Percentiles rank a stretch among this genome's conserved stretches.
Conservation (phyloP, 169 alveolate genomes). For the Eimeria necatrix region DNA sequence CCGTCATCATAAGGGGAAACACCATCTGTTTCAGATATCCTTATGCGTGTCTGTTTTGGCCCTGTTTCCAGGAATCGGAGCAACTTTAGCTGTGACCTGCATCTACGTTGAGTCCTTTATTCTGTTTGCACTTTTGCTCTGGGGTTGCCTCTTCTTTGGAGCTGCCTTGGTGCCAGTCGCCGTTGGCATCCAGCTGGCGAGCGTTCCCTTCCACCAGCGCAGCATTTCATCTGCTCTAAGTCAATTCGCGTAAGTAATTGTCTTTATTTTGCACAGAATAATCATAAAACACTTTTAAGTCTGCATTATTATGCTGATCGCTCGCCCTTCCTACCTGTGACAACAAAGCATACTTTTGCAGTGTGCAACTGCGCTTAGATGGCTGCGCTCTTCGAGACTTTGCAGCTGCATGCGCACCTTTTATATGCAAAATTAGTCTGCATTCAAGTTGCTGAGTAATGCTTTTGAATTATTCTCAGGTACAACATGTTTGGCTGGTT, state of each 20-base stretch:
- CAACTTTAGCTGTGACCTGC: constrained; percentile 44
- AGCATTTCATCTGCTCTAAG: constrained; percentile 87
- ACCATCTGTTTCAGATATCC: too few relatives aligned
- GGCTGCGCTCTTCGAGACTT: neutral
- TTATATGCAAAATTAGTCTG: too few relatives aligned
- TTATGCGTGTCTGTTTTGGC: too few relatives aligned
- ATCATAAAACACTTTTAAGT: neutral
- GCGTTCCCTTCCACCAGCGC: constrained; percentile 85
- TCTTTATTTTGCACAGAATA: neutral
- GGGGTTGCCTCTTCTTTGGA: constrained; percentile 89
- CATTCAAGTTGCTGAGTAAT: too few relatives aligned
- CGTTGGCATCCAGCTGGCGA: constrained; percentile 86
- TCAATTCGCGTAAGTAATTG: constrained; percentile 80
- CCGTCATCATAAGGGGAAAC: too few relatives aligned
- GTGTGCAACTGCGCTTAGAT: neutral
- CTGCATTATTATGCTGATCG: too few relatives aligned
- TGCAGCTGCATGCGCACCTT: neutral
- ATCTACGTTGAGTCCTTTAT: constrained; percentile 81
- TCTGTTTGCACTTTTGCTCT: constrained; percentile 85
- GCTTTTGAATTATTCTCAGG: neutral
- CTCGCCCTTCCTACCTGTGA: neutral
- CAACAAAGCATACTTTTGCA: neutral
- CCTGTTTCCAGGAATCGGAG: constrained; percentile 8
- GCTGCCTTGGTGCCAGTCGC: constrained; percentile 91
- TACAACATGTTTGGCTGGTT: constrained; percentile 87